Evolutionary conservation across 495 filamentous ascomycete genomes (phyloP), one percentile per base, ranked within the genome.

Genomic region (Xylaria venustula): DNA sequence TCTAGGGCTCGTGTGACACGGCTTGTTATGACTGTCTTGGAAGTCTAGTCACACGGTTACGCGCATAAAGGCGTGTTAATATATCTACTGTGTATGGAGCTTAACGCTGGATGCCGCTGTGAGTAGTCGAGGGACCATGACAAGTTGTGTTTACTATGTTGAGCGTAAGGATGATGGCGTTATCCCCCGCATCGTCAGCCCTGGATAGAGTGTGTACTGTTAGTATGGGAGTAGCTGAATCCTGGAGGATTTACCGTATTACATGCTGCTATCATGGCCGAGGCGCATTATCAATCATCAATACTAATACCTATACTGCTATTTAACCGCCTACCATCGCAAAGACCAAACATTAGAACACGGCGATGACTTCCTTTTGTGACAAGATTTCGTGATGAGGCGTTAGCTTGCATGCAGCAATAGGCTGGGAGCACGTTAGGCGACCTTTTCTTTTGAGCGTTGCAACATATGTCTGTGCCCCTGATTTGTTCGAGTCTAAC

Each of bases 181-280:
- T 34, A 45, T 32, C 53, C 53, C 52, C 53, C 53, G 26, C 53
- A 55, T 30, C 23, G 40, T 45, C 40, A 55, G 52, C 52, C 37
- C 52, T 54, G 52, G n/a, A 20, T 42, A 25, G 9, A 55, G 40
- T 44, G 26, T 36, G 28, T 36, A 28, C n/a, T n/a, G n/a, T n/a
- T n/a, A 30, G 22, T 19, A 30, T 30, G 6, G 5, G 23, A 49
- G 36, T 53, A 25, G 7, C 54, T 36, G 30, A 57, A 57, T 57
- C 54, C 54, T 57, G 19, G 54, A 46, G 54, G 54, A 57, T 47
- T 19, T 46, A 56, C 23, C 12, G 25, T 14, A 54, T 42, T 52
- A 25, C 32, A 19, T 41, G 22, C 34, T 28, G 11, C 1, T 26
- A 30, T 41, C 22, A 34, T 41, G 14, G 23, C 37, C 37, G 14